Evolutionary conservation across 2,329 filamentous ascomycete species (phyloP).

Genomic region (Fusarium sp.): DNA sequence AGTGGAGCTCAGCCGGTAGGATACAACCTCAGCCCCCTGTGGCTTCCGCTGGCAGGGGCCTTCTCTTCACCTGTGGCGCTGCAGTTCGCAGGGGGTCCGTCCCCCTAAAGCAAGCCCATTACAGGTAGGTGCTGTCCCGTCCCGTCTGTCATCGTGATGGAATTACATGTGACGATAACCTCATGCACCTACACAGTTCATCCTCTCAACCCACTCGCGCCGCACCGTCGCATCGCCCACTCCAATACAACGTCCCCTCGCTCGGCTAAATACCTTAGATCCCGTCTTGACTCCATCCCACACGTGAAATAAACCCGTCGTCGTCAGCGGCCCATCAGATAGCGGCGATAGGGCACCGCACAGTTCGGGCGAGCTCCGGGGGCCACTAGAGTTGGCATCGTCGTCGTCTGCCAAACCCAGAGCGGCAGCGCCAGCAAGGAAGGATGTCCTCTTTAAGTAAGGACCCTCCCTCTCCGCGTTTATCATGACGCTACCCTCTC

Average conservation of each 20-base stretch:
- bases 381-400: constrained; percentile 40
- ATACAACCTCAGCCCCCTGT: constrained; percentile 22
- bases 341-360: constrained; percentile 33
- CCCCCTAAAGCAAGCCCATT: neutral
- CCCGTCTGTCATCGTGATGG: constrained; percentile 4
- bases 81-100: neutral
- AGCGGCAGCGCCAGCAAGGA: constrained; percentile 6
- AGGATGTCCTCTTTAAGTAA: constrained; percentile 49
- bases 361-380: constrained; percentile 21
- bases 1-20: neutral
- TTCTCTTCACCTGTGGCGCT: constrained; percentile 17
- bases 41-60: constrained; percentile 5
- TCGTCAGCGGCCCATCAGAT: constrained; percentile 1
- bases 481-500: constrained; percentile 26
- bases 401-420: constrained; percentile 23
- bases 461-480: constrained; percentile 30
- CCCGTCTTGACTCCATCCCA: neutral
- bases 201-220: neutral
- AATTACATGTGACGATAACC: constrained; percentile 31
- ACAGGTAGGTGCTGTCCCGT: neutral
- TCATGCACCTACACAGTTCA: constrained; percentile 6
- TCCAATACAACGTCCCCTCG: neutral
- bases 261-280: neutral
- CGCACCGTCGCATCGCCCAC: constrained; percentile 4
- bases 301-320: constrained; percentile 5